Evolutionary conservation across 352 stramenopile genomes (phyloP).

Genomic region (Phytophthora litchii): DNA sequence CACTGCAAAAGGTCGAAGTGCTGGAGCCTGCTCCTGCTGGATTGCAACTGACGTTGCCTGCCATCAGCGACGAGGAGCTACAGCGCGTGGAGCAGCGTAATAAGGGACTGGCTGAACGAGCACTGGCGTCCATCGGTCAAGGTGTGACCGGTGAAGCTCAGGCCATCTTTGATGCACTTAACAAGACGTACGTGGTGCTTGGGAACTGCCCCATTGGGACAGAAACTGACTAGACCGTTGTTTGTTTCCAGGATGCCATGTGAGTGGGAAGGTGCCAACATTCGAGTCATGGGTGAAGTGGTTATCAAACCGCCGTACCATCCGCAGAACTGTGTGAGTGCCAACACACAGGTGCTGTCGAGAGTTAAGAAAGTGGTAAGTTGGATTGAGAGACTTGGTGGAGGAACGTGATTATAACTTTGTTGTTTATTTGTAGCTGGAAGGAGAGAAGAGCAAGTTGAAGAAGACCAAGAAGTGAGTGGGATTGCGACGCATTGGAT

Average conservation of each 20-base stretch:
- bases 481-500: slow-evolving; percentile 6
- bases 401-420: neutral
- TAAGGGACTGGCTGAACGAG: slow-evolving; percentile 68
- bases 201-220: neutral
- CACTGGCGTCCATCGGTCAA: slow-evolving; percentile 83
- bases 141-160: slow-evolving; percentile 73
- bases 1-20: slow-evolving; percentile 72
- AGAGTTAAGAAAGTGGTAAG: slow-evolving; percentile 88
- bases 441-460: slow-evolving; percentile 79
- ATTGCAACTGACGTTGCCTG: slow-evolving; percentile 48
- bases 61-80: slow-evolving; percentile 74
- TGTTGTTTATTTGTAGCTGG: slow-evolving; percentile 40
- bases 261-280: slow-evolving; percentile 82
- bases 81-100: slow-evolving; percentile 78
- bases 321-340: slow-evolving; percentile 76
- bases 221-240: slow-evolving; percentile 10
- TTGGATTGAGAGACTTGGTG: slow-evolving; percentile 5
- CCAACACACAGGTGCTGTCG: slow-evolving; percentile 73
- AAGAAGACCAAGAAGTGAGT: slow-evolving; percentile 61
- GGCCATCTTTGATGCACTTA: slow-evolving; percentile 86
- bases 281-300: slow-evolving; percentile 86
- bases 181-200: slow-evolving; percentile 76
- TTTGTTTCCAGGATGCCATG: slow-evolving; percentile 74
- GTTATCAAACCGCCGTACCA: slow-evolving; percentile 87
- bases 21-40: slow-evolving; percentile 56